Evolutionary conservation across 1,139 yeast species (phyloP).

Genomic region (Kodamaea alishanica): DNA sequence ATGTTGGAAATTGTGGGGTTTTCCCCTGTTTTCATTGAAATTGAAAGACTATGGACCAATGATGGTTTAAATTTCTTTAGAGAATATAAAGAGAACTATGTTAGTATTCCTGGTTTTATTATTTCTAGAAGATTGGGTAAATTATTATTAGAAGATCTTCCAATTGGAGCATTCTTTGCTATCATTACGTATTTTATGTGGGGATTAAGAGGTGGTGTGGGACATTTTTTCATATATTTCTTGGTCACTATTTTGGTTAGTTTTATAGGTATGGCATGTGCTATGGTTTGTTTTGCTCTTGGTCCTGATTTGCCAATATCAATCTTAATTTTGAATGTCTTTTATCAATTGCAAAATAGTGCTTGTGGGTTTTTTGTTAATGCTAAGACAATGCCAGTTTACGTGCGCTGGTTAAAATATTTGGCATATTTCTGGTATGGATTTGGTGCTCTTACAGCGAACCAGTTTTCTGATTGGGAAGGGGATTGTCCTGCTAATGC

Average conservation of each 20-base stretch:
- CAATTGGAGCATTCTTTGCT: constrained; percentile 19
- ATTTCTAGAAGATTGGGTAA: constrained; percentile 21
- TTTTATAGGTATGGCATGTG: constrained; percentile 21
- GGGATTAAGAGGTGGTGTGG: constrained; percentile 21
- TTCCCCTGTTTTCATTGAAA: constrained; percentile 22
- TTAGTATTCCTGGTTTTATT: constrained; percentile 20
- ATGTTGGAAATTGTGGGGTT: constrained; percentile 24
- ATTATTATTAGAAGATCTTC: constrained; percentile 20
- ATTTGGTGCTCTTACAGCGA: constrained; percentile 22
- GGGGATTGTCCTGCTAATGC: constrained; percentile 19
- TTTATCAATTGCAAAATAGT: constrained; percentile 24
- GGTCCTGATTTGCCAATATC: constrained; percentile 19
- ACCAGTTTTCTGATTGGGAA: constrained; percentile 21
- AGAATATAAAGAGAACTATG: constrained; percentile 22
- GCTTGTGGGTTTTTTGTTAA: constrained; percentile 27
- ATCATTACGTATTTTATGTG: constrained; percentile 23
- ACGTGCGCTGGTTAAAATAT: constrained; percentile 25
- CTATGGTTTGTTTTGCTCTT: constrained; percentile 20
- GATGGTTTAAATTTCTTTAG: constrained; percentile 22
- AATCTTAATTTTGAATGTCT: constrained; percentile 16
- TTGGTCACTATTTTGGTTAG: constrained; percentile 16
- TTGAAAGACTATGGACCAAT: constrained; percentile 20
- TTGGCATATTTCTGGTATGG: constrained; percentile 26
- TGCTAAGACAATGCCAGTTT: constrained; percentile 24
- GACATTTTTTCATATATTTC: constrained; percentile 19